Conservation (phyloP, 768 basidiomycete species). For the Mrakia frigida region DNA sequence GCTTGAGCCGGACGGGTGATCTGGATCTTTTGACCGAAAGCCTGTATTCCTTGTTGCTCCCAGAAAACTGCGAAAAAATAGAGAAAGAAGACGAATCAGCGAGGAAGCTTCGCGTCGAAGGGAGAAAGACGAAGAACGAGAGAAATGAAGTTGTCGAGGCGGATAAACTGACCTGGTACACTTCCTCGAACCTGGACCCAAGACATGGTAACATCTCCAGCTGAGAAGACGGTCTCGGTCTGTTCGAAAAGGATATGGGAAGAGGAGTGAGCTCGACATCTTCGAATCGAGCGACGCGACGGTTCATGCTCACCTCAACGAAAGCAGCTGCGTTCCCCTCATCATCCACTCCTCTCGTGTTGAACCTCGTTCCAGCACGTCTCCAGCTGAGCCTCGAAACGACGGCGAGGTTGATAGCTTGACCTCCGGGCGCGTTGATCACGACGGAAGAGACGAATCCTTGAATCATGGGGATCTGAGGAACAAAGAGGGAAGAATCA, state of each 20-base stretch:
- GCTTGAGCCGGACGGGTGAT: constrained; percentile 74
- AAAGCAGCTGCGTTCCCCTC: constrained; percentile 73
- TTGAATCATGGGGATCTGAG: constrained; percentile 81
- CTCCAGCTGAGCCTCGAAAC: constrained; percentile 89
- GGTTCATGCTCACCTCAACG: constrained; percentile 63
- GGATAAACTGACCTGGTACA: constrained; percentile 69
- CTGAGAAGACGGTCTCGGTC: constrained; percentile 87
- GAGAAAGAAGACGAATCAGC: constrained; percentile 17
- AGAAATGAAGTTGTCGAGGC: too few species aligned
- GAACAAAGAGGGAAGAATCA: constrained; percentile 21
- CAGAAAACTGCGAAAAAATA: constrained; percentile 68
- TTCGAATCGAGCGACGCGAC: constrained; percentile 17
- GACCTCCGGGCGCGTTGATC: constrained; percentile 65
- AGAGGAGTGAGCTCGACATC: constrained; percentile 5
- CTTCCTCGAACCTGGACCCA: constrained; percentile 93
- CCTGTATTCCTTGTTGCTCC: constrained; percentile 95
- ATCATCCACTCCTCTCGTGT: constrained; percentile 92
- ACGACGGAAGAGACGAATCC: constrained; percentile 83
- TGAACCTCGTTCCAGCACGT: constrained; percentile 93
- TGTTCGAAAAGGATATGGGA: constrained; percentile 40
- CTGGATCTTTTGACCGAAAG: constrained; percentile 89
- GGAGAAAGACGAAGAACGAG: too few species aligned
- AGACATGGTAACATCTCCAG: constrained; percentile 79
- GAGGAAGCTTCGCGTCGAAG: constrained; percentile 17
- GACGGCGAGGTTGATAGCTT: constrained; percentile 67